Percentiles rank a stretch among this genome's conserved stretches.
These are phyloP conservation scores for Aspergillus pseudoviridinutans DNA, from an alignment of 2,329 filamentous ascomycete species.

Conservation along the genomic window DNA sequence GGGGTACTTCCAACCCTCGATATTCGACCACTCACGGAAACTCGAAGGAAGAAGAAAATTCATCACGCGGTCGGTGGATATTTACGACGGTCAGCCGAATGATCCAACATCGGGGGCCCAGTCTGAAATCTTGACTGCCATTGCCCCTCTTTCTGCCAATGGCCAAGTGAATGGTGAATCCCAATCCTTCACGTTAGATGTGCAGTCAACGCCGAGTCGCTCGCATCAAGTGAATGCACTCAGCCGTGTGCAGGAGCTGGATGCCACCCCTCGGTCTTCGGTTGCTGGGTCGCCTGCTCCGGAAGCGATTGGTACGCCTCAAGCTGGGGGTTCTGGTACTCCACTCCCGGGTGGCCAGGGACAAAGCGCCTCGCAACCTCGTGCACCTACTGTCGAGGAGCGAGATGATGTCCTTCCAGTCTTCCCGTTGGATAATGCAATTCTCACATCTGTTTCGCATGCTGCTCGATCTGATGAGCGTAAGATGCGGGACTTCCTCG, in stretches of 20 bases:
- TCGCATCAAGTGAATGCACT: slow-evolving; percentile 67
- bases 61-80: slow-evolving; percentile 82
- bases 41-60: slow-evolving; percentile 74
- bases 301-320: slow-evolving; percentile 68
- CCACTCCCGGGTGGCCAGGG: slow-evolving; percentile 32
- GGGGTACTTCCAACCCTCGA: slow-evolving; percentile 84
- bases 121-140: slow-evolving; percentile 57
- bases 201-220: slow-evolving; percentile 44
- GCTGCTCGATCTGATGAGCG: slow-evolving; percentile 86
- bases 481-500: slow-evolving; percentile 84
- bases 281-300: slow-evolving; percentile 83
- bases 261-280: slow-evolving; percentile 77
- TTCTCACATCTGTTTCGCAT: slow-evolving; percentile 83
- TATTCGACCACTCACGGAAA: slow-evolving; percentile 82
- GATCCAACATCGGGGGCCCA: slow-evolving; percentile 86
- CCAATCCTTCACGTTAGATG: slow-evolving; percentile 22
- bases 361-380: slow-evolving; percentile 34
- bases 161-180: slow-evolving; percentile 37
- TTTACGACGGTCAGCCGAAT: slow-evolving; percentile 89
- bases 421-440: slow-evolving; percentile 81
- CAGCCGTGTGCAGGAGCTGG: slow-evolving; percentile 62
- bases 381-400: slow-evolving; percentile 49
- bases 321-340: slow-evolving; percentile 42
- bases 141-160: slow-evolving; percentile 39
- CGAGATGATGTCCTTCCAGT: slow-evolving; percentile 78